A percentile compares a stretch with the other conserved stretches of the same genome.
phyloP scores from a whole-genome alignment of 129 eudicot genomes.

The Ambrosia trifida region DNA sequence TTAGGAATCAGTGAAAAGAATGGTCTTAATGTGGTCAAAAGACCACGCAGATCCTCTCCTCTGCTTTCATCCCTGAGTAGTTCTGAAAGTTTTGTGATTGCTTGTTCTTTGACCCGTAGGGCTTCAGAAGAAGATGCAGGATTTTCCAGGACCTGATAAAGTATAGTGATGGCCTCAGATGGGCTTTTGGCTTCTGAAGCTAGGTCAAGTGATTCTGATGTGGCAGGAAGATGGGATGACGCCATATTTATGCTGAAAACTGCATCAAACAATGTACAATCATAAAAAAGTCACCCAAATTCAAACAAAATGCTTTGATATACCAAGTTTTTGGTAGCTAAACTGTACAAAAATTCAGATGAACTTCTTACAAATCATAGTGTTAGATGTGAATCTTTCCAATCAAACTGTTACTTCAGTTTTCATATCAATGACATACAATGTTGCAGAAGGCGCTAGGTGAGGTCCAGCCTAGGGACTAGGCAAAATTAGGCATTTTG shows the following conservation, averaged over 20 bases:
- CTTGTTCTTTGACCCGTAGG: slow-evolving; percentile 48
- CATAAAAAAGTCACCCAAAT: background rate
- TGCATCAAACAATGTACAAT: background rate
- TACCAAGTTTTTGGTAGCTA: background rate
- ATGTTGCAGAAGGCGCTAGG: too few species aligned
- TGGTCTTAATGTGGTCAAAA: slow-evolving; percentile 52
- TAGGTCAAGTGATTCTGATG: slow-evolving; percentile 42
- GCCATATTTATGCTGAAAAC: slow-evolving; percentile 32
- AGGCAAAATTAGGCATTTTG: too few species aligned
- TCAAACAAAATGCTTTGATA: background rate
- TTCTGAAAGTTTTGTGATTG: slow-evolving; percentile 45
- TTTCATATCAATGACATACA: too few species aligned
- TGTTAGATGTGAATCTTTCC: background rate
- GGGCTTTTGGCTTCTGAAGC: slow-evolving; percentile 52
- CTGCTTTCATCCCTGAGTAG: slow-evolving; percentile 46
- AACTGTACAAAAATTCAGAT: background rate
- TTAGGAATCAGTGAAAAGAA: slow-evolving; percentile 56
- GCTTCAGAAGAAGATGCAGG: slow-evolving; percentile 59
- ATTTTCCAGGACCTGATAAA: slow-evolving; percentile 45
- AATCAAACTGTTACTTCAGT: background rate
- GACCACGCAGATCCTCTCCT: slow-evolving; percentile 55
- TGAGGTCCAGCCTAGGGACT: too few species aligned
- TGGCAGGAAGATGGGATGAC: slow-evolving; percentile 42
- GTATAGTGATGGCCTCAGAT: slow-evolving; percentile 48
- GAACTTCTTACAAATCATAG: background rate